These are phyloP conservation scores for Clarireedia monteithiana DNA, from an alignment of 2,329 filamentous ascomycete genomes.

Conservation along the genomic window DNA sequence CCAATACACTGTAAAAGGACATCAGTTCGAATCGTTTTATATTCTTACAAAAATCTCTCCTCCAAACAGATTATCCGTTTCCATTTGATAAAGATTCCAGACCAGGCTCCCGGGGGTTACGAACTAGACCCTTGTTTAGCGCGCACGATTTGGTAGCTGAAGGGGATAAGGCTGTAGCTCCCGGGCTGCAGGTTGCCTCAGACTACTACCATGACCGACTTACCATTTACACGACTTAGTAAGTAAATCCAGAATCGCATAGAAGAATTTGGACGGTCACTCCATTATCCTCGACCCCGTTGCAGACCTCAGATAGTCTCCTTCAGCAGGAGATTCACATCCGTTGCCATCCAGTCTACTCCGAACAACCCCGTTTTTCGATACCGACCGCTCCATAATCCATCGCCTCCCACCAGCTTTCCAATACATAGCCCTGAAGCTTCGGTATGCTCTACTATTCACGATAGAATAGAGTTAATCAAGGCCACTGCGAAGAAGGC, in stretches of 20 bases:
- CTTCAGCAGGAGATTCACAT: too few species aligned
- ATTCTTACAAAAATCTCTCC: too few species aligned
- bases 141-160: too few species aligned
- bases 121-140: too few species aligned
- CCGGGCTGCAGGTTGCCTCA: background rate
- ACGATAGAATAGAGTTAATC: conserved; percentile 13
- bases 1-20: too few species aligned
- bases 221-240: background rate
- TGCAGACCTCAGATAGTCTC: too few species aligned
- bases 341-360: background rate
- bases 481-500: conserved; percentile 6
- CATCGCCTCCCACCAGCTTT: background rate
- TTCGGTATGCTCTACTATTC: conserved; percentile 18
- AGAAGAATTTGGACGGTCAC: background rate
- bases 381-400: background rate
- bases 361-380: background rate
- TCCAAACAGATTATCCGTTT: too few species aligned
- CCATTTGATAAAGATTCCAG: too few species aligned
- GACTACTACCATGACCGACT: background rate
- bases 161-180: too few species aligned
- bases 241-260: background rate
- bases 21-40: too few species aligned
- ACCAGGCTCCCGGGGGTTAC: too few species aligned
- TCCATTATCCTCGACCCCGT: too few species aligned
- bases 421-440: background rate